Evolutionary conservation across 129 eudicot species (phyloP).

Genomic region (Gnaphalium uliginosum): DNA sequence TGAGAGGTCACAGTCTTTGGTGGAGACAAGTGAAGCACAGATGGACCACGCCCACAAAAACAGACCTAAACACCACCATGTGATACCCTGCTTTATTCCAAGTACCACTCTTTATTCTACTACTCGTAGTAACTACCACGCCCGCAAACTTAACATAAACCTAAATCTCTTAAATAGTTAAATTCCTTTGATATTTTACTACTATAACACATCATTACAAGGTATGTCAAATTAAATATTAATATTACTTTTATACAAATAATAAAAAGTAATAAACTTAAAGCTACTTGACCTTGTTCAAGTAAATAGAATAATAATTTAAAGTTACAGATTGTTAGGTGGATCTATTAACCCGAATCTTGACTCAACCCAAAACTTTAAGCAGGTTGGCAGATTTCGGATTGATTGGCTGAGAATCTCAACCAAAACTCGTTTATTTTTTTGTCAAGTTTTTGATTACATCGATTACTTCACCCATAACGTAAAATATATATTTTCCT

Average conservation of each 20-base stretch:
- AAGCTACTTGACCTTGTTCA: too few relatives aligned
- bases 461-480: background rate
- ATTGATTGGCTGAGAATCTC: too few relatives aligned
- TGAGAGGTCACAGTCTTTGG: conserved; percentile 24
- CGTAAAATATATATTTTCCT: background rate
- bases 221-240: background rate
- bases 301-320: too few relatives aligned
- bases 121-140: background rate
- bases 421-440: too few relatives aligned
- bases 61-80: conserved; percentile 34
- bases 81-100: conserved; percentile 35
- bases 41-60: conserved; percentile 42
- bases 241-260: background rate
- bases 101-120: conserved; percentile 16
- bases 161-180: background rate
- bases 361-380: background rate
- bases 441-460: too few relatives aligned
- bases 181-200: background rate
- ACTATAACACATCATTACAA: background rate
- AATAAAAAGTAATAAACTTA: background rate
- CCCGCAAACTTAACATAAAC: background rate
- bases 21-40: conserved; percentile 36
- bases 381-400: background rate
- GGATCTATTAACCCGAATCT: background rate
- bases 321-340: background rate